Conservation (phyloP, 257 asterid species). For the Nemophila menziesii region DNA sequence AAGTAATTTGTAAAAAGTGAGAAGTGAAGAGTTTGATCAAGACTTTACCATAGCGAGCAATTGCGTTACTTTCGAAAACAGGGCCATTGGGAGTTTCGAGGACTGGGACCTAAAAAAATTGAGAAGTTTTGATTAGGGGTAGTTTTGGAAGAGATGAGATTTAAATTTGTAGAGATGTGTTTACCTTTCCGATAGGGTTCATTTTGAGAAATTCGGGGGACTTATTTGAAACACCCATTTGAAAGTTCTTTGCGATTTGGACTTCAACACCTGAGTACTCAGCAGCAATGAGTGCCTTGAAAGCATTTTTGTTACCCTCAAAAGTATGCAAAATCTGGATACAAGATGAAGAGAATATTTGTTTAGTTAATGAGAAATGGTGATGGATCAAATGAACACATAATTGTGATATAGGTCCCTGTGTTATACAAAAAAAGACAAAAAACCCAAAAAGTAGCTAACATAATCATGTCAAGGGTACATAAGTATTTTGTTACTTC, state of each 20-base stretch:
- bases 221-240: slow-evolving; percentile 70
- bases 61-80: slow-evolving; percentile 85
- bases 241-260: slow-evolving; percentile 41
- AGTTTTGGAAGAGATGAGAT: not conserved
- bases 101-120: slow-evolving; percentile 56
- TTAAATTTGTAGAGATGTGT: too few relatives aligned
- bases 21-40: slow-evolving; percentile 1
- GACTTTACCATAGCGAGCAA: slow-evolving; percentile 71
- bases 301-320: slow-evolving; percentile 38
- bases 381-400: too few relatives aligned
- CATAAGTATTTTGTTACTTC: too few relatives aligned
- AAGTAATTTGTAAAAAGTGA: not conserved
- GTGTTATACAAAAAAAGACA: too few relatives aligned
- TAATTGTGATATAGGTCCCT: too few relatives aligned
- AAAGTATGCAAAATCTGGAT: slow-evolving; percentile 49
- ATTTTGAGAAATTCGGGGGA: slow-evolving; percentile 70
- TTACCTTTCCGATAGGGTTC: slow-evolving; percentile 89
- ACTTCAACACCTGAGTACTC: slow-evolving; percentile 51
- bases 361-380: too few relatives aligned
- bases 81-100: slow-evolving; percentile 90
- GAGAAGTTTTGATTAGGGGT: slow-evolving; percentile 4
- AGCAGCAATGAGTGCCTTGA: slow-evolving; percentile 50
- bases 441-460: too few relatives aligned
- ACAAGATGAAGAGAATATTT: slow-evolving; percentile 1
- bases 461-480: too few relatives aligned